phyloP scores from a whole-genome alignment of 495 filamentous ascomycete genomes.

The Astrocystis sublimbata region DNA sequence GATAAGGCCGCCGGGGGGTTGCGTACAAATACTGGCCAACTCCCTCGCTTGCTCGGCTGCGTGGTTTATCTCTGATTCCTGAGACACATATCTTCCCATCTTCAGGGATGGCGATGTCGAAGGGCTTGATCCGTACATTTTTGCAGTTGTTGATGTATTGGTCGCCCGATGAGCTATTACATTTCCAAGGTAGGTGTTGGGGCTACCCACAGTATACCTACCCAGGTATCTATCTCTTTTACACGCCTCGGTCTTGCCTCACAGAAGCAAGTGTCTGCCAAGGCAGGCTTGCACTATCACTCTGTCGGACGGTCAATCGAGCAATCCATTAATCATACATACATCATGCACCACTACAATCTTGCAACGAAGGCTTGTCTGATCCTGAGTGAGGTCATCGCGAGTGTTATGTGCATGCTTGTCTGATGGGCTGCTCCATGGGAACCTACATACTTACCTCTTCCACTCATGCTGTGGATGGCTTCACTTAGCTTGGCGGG shows the following conservation, averaged over 20 bases:
- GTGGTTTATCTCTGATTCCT: not conserved
- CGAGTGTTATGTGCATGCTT: not conserved
- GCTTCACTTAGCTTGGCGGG: not conserved
- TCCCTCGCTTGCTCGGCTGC: slow-evolving; percentile 1
- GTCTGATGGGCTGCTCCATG: too few relatives aligned
- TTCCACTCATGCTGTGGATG: not conserved
- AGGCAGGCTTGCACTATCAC: not conserved
- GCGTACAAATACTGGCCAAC: slow-evolving; percentile 17
- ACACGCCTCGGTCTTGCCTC: not conserved
- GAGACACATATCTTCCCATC: not conserved
- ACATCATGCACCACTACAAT: not conserved
- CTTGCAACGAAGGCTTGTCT: not conserved
- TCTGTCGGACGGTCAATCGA: slow-evolving; percentile 4
- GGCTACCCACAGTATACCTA: not conserved
- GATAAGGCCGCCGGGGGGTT: slow-evolving; percentile 19
- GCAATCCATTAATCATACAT: not conserved
- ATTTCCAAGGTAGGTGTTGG: not conserved
- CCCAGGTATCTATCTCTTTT: not conserved
- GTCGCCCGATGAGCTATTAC: too few relatives aligned
- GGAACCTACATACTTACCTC: not conserved
- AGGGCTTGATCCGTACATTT: too few relatives aligned
- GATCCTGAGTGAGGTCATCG: slow-evolving; percentile 6
- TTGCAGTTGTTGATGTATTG: too few relatives aligned
- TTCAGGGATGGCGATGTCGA: too few relatives aligned
- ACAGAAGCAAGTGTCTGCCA: slow-evolving; percentile 3